Evolutionary conservation across 2,329 filamentous ascomycete genomes (phyloP).

Genomic region (Neofusicoccum cordaticola): DNA sequence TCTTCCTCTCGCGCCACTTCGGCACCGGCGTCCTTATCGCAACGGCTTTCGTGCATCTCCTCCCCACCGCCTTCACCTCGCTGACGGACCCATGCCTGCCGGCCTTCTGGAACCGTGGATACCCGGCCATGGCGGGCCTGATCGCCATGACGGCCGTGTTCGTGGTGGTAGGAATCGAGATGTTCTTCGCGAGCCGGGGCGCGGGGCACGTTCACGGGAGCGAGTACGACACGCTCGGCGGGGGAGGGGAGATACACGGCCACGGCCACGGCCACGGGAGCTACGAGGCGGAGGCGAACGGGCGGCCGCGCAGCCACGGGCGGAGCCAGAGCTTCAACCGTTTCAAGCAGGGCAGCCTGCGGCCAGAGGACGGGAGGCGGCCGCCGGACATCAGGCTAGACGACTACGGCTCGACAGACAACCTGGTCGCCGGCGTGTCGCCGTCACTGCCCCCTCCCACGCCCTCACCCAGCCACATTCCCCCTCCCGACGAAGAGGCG

Average conservation of each 20-base stretch:
- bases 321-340: slow-evolving; percentile 32
- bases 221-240: slow-evolving; percentile 48
- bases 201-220: slow-evolving; percentile 57
- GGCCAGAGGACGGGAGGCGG: slow-evolving; percentile 20
- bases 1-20: slow-evolving; percentile 41
- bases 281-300: slow-evolving; percentile 8
- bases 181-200: slow-evolving; percentile 75
- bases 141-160: slow-evolving; percentile 41
- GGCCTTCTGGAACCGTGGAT: slow-evolving; percentile 38
- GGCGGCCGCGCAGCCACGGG: slow-evolving; percentile 26
- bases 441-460: slow-evolving; percentile 26
- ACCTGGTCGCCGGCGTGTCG: slow-evolving; percentile 33
- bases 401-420: slow-evolving; percentile 30
- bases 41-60: slow-evolving; percentile 41
- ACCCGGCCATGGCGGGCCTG: slow-evolving; percentile 39
- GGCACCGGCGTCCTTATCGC: slow-evolving; percentile 41
- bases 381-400: slow-evolving; percentile 32
- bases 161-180: slow-evolving; percentile 80
- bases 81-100: slow-evolving; percentile 40
- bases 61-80: slow-evolving; percentile 40
- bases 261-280: slow-evolving; percentile 7
- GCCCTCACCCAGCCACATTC: background rate
- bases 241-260: slow-evolving; percentile 19
- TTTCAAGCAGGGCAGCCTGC: slow-evolving; percentile 23
- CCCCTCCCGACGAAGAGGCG: slow-evolving; percentile 3